phyloP scores from a whole-genome alignment of 139 green algal genomes.

The Dunaliella sp. region DNA sequence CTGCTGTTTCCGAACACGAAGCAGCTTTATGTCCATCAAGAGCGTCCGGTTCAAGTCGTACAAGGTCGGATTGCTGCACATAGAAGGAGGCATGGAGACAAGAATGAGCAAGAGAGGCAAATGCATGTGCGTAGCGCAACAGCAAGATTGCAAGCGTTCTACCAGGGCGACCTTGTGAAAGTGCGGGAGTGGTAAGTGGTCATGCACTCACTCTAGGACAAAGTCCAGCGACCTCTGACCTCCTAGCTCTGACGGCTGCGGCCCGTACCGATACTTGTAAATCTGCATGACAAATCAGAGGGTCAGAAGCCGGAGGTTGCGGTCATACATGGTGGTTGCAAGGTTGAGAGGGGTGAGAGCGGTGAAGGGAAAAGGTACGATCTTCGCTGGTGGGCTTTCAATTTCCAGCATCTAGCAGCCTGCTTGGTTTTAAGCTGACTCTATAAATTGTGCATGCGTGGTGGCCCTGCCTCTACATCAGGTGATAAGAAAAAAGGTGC shows the following conservation, averaged over 20 bases:
- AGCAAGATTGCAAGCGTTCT: neutral
- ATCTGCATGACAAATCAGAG: conserved; percentile 6
- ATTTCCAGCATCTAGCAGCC: neutral
- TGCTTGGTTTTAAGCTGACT: neutral
- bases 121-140: conserved; percentile 27
- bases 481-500: too few species aligned
- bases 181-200: neutral
- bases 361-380: neutral
- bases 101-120: neutral
- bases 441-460: too few species aligned
- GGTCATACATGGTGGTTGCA: neutral
- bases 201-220: conserved; percentile 58
- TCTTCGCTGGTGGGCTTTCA: neutral
- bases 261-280: conserved; percentile 40
- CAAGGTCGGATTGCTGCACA: conserved; percentile 26
- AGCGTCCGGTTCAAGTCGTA: conserved; percentile 73
- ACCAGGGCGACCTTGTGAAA: too few species aligned
- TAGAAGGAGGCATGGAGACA: neutral
- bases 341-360: neutral
- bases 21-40: conserved; percentile 86
- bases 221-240: conserved; percentile 84
- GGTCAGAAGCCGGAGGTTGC: neutral
- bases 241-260: conserved; percentile 62
- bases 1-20: conserved; percentile 43
- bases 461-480: too few species aligned